Base-by-base conservation (phyloP, 768 basidiomycete genomes). In the Suillus clintonianus region DNA sequence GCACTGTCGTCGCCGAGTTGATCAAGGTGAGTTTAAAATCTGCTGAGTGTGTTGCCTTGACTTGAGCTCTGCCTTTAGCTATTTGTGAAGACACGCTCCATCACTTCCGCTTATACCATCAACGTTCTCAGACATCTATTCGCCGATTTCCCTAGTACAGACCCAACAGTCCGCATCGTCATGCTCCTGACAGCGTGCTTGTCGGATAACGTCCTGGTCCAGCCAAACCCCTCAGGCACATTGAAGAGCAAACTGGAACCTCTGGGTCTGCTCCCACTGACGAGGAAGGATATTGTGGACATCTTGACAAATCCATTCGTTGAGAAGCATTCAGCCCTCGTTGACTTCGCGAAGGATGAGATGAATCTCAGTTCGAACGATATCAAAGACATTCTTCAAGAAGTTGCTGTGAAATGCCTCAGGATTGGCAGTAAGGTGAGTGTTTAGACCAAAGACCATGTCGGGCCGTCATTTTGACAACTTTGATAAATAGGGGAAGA, bases 101-200 rank as follows among this genome's bases (percentile, higher is more conserved):
- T 92, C 63, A 85, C 84, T 27, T 80, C 76, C 32, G 56, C 74
- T 24, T 72, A 77, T 60, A 85, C 83, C 22, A 80, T 80, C 60
- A 81, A 81, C 68, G 82, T 82, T 39, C 80, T 93, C 43, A 83
- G 86, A 30, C 82, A 85, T 59, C 81, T 93, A 50, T 88, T 84
- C 72, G 73, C 77, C 53, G 91, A 92, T 70, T 92, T 89, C 71
- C 87, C 89, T 24, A 86, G 84, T 48, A 68, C 79, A 8, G 84
- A 90, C 69, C 81, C 82, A 24, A 79, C 79, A 54, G 88, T 87
- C 65, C 88, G 90, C 47, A 81, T 88, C 24, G 89, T 90, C 60
- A 86, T 95, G 76, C 81, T 94, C n/a, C 80, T 92, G 62, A 84
- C 86, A 17, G 79, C 89, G 22, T 91, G 89, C 74, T 78, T 87